Percentiles rank a stretch among this genome's conserved stretches.
phyloP scores from a whole-genome alignment of 2,329 filamentous ascomycete genomes.

The Bipolaris cookei region DNA sequence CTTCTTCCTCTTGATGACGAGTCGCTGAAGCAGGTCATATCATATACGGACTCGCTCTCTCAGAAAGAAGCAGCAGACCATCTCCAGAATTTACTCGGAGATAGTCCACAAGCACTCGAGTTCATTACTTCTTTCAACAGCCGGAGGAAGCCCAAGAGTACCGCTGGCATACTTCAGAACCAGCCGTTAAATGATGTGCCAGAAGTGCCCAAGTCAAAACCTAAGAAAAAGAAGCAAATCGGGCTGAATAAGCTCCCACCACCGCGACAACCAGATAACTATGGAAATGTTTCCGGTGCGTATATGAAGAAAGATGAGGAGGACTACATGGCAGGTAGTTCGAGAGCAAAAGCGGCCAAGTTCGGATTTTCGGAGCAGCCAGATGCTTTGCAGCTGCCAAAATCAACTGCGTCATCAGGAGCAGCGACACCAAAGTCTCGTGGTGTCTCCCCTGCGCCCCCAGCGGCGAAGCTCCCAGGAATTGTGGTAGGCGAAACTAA shows the following conservation, averaged over 20 bases:
- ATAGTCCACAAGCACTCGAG: conserved; percentile 75
- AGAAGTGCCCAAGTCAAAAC: conserved; percentile 44
- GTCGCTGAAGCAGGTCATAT: conserved; percentile 81
- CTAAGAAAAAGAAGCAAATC: conserved; percentile 53
- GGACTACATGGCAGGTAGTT: conserved; percentile 70
- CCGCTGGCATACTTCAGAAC: conserved; percentile 22
- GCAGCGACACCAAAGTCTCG: conserved; percentile 45
- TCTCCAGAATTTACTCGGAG: conserved; percentile 85
- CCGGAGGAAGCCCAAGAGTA: conserved; percentile 54
- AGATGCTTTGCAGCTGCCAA: conserved; percentile 50
- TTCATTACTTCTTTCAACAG: conserved; percentile 79
- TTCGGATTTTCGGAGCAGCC: conserved; percentile 60
- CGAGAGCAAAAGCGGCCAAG: conserved; percentile 50
- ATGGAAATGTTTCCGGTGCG: conserved; percentile 68
- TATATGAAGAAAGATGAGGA: conserved; percentile 78
- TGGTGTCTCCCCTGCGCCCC: conserved; percentile 53
- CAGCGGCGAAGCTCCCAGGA: conserved; percentile 65
- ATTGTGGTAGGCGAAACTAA: conserved; percentile 80
- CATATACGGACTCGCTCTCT: conserved; percentile 78
- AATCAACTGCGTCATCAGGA: conserved; percentile 33
- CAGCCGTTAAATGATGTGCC: conserved; percentile 30
- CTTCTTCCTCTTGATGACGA: conserved; percentile 85
- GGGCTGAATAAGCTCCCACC: conserved; percentile 49
- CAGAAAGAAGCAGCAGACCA: conserved; percentile 81
- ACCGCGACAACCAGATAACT: conserved; percentile 60